These are phyloP conservation scores for Herpetomonas tarakana DNA, from an alignment of 208 protist species.

Conservation along the genomic window DNA sequence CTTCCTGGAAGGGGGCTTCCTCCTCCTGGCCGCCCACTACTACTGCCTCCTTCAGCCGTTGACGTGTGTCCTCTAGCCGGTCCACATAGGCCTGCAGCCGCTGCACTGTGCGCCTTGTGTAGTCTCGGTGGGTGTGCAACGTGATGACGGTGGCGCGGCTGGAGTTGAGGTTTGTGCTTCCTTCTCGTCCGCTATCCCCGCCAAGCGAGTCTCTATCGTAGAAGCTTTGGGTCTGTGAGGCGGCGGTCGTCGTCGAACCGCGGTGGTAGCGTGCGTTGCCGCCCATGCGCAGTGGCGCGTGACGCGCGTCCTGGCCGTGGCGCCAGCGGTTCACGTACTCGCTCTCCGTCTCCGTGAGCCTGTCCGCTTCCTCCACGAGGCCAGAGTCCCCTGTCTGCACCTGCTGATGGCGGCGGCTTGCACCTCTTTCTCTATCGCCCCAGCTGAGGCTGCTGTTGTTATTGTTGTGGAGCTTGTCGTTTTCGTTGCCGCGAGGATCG, in stretches of 20 bases:
- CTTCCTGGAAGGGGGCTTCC: too few species aligned
- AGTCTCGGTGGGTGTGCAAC: constrained; percentile 34
- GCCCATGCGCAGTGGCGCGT: too few species aligned
- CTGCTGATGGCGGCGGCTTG: neutral
- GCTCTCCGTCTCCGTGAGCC: neutral
- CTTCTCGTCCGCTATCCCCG: neutral
- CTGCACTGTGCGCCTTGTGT: constrained; percentile 27
- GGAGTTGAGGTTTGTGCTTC: neutral
- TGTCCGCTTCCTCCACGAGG: neutral
- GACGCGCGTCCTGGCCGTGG: neutral
- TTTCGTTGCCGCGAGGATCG: neutral
- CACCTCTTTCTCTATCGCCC: too few species aligned
- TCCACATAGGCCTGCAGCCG: constrained; percentile 36
- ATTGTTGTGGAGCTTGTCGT: too few species aligned
- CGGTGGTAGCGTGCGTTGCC: neutral
- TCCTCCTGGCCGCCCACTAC: neutral
- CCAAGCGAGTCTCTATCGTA: neutral
- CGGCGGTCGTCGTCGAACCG: too few species aligned
- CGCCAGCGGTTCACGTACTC: neutral
- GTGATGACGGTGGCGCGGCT: constrained; percentile 35
- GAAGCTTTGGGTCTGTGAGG: neutral
- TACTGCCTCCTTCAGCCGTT: constrained; percentile 13
- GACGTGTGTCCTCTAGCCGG: constrained; percentile 26
- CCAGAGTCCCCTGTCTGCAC: neutral
- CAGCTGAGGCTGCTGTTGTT: neutral